Percentiles rank a stretch among this genome's conserved stretches.
These are phyloP conservation scores for Sechiopsis laciniata DNA, from an alignment of 306 rosid species.

Conservation along the genomic window DNA sequence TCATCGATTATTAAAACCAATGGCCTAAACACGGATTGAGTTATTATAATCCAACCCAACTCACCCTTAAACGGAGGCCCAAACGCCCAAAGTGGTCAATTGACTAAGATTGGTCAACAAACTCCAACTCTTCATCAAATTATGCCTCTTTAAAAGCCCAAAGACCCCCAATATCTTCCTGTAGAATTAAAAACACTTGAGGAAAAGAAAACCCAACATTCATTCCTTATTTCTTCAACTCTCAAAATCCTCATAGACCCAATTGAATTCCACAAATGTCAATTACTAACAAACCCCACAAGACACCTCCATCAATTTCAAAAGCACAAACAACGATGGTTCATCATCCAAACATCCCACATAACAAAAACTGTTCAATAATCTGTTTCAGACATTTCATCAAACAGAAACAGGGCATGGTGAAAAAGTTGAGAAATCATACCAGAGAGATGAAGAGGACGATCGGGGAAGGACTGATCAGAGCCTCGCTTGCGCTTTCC, in stretches of 20 bases:
- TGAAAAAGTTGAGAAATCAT: not conserved
- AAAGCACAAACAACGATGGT: not conserved
- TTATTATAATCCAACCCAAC: not conserved
- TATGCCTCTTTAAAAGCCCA: not conserved
- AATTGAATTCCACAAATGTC: slow-evolving; percentile 2
- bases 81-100: not conserved
- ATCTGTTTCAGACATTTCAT: not conserved
- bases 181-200: not conserved
- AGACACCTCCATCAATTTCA: not conserved
- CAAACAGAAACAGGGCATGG: not conserved
- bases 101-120: not conserved
- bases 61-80: too few relatives aligned
- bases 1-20: too few relatives aligned
- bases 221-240: not conserved
- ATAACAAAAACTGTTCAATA: not conserved
- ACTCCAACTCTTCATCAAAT: not conserved
- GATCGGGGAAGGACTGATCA: slow-evolving; percentile 44
- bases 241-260: not conserved
- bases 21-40: too few relatives aligned
- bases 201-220: not conserved
- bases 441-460: slow-evolving; percentile 49
- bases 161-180: not conserved
- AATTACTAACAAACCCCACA: not conserved
- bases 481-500: slow-evolving; percentile 57
- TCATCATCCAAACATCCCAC: not conserved